Evolutionary conservation across 2,329 filamentous ascomycete species (phyloP).

Genomic region (Pestalotiopsis sp.): DNA sequence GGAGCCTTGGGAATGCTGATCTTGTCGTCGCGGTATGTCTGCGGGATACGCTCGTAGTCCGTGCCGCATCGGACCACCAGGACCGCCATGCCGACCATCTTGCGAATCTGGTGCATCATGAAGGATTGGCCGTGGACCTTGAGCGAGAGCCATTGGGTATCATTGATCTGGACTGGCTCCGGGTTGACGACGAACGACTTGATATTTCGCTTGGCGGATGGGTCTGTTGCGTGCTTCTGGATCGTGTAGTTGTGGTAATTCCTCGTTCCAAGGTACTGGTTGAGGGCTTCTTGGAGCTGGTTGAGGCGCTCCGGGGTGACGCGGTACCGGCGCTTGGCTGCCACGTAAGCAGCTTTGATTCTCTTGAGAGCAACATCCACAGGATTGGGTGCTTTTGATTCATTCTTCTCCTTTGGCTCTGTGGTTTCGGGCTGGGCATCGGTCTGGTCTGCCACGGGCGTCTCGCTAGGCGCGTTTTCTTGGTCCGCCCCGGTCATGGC

Average conservation of each 20-base stretch:
- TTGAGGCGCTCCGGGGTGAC: constrained; percentile 72
- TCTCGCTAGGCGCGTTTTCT: constrained; percentile 11
- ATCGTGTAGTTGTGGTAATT: constrained; percentile 99
- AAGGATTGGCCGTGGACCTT: constrained; percentile 98
- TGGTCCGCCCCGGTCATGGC: not conserved
- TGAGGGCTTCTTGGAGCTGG: constrained; percentile 75
- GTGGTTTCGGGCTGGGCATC: constrained; percentile 33
- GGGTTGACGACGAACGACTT: constrained; percentile 84
- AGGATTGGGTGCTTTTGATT: constrained; percentile 45
- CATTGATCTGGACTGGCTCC: constrained; percentile 79
- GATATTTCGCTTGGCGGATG: constrained; percentile 87
- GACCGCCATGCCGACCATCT: constrained; percentile 95
- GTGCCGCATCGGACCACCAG: constrained; percentile 84
- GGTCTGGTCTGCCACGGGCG: not conserved
- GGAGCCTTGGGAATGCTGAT: constrained; percentile 95
- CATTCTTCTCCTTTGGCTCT: not conserved
- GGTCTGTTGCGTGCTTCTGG: constrained; percentile 79
- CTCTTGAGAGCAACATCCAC: constrained; percentile 70
- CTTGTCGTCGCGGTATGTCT: constrained; percentile 72
- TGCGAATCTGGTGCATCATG: constrained; percentile 99
- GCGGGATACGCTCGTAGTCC: constrained; percentile 68
- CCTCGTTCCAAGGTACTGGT: constrained; percentile 78
- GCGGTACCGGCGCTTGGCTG: constrained; percentile 83
- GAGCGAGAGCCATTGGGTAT: constrained; percentile 93
- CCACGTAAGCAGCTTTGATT: constrained; percentile 80